Evolutionary conservation across 208 protist genomes (phyloP).

Genomic region (Plasmodiophora brassicae): DNA sequence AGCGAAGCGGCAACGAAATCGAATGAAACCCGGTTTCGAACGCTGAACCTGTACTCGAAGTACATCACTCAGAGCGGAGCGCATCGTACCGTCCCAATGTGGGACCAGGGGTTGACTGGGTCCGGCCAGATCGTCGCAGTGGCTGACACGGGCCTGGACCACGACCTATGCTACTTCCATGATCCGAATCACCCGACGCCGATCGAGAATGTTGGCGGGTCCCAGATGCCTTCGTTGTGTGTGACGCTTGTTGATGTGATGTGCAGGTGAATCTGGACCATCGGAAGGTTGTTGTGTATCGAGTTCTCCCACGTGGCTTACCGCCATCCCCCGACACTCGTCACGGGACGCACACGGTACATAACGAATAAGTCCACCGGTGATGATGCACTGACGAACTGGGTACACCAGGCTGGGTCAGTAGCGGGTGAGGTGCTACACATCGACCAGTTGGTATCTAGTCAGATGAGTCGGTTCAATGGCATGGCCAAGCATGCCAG

Average conservation of each 20-base stretch:
- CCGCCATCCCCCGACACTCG: background rate
- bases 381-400: background rate
- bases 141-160: constrained; percentile 29
- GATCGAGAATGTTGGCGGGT: too few species aligned
- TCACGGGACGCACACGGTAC: constrained; percentile 8
- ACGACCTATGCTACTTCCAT: constrained; percentile 26
- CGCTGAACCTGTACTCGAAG: background rate
- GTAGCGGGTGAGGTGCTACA: background rate
- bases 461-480: background rate
- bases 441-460: background rate
- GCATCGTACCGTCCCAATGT: background rate
- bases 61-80: constrained; percentile 8
- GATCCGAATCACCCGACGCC: background rate
- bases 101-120: background rate
- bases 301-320: background rate
- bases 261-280: constrained; percentile 14
- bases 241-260: too few species aligned
- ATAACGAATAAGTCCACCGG: background rate
- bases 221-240: too few species aligned
- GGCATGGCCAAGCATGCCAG: background rate
- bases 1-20: background rate
- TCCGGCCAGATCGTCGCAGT: constrained; percentile 32
- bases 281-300: constrained; percentile 21
- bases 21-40: background rate
- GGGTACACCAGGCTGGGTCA: constrained; percentile 6